Conservation (phyloP, 2,329 filamentous ascomycete species). For the Alternaria sp. region DNA sequence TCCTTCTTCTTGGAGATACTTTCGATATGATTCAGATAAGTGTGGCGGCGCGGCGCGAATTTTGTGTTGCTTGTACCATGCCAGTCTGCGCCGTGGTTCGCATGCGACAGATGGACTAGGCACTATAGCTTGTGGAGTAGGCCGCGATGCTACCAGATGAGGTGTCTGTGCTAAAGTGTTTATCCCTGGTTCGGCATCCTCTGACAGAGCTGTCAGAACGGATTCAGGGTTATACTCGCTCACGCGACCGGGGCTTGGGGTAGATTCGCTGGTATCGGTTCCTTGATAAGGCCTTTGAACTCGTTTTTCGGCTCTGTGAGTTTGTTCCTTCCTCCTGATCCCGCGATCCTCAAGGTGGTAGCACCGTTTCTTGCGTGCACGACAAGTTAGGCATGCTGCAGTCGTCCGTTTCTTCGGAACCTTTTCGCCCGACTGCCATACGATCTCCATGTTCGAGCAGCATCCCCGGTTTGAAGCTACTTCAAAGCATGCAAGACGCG, state of each 20-base stretch:
- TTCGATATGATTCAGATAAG: slow-evolving; percentile 4
- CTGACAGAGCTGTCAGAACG: slow-evolving; percentile 9
- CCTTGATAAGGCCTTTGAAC: not conserved
- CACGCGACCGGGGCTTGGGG: slow-evolving; percentile 5
- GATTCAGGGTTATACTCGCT: slow-evolving; percentile 14
- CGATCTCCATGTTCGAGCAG: not conserved
- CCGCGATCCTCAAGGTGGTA: not conserved
- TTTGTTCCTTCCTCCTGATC: not conserved
- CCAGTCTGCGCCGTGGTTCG: slow-evolving; percentile 4
- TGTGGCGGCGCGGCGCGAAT: not conserved
- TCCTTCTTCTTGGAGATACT: slow-evolving; percentile 9
- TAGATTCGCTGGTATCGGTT: not conserved
- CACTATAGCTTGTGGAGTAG: not conserved
- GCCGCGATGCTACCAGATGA: not conserved
- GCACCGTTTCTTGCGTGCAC: slow-evolving; percentile 12
- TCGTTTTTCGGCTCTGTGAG: not conserved
- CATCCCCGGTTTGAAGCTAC: not conserved
- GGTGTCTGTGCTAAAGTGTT: not conserved
- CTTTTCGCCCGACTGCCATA: slow-evolving; percentile 7
- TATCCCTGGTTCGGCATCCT: slow-evolving; percentile 1
- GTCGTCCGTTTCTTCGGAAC: slow-evolving; percentile 1
- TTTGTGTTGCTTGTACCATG: slow-evolving; percentile 12
- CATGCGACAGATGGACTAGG: not conserved
- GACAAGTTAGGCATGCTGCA: slow-evolving; percentile 3
- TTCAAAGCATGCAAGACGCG: not conserved